These are phyloP conservation scores for Ballota nigra DNA, from an alignment of 257 asterid genomes.

Conservation along the genomic window DNA sequence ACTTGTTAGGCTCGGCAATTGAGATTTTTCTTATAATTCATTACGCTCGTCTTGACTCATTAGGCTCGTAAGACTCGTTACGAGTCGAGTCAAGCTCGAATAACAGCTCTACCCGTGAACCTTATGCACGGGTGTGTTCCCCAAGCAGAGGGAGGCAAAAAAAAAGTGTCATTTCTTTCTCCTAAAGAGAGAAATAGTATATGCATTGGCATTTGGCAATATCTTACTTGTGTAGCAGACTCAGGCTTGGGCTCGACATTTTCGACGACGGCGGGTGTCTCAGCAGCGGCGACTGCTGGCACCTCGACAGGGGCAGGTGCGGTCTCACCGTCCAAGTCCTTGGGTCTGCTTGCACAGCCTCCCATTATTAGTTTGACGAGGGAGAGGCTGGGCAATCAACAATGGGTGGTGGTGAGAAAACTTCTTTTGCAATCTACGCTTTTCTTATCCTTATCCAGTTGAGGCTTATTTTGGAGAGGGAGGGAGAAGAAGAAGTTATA, in stretches of 20 bases:
- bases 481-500: conserved; percentile 23
- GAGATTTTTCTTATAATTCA: too few relatives aligned
- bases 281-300: conserved; percentile 12
- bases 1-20: too few relatives aligned
- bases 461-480: conserved; percentile 29
- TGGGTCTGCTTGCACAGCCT: conserved; percentile 89
- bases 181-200: too few relatives aligned
- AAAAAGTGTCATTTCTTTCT: too few relatives aligned
- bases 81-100: too few relatives aligned
- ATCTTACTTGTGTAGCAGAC: conserved; percentile 37
- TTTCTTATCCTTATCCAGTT: not conserved
- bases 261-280: conserved; percentile 13
- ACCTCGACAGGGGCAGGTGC: conserved; percentile 42
- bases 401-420: not conserved
- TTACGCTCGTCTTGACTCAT: too few relatives aligned
- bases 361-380: conserved; percentile 51
- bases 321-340: conserved; percentile 45
- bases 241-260: conserved; percentile 28
- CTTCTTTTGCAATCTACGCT: conserved; percentile 18
- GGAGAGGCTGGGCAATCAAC: conserved; percentile 34
- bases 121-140: too few relatives aligned
- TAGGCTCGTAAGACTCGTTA: too few relatives aligned
- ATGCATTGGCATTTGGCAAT: not conserved
- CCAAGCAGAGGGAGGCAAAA: too few relatives aligned
- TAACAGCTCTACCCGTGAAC: too few relatives aligned